Percentiles rank a stretch among this genome's conserved stretches.
Conservation (phyloP, 768 basidiomycete genomes). For the Kwoniella europaea region DNA sequence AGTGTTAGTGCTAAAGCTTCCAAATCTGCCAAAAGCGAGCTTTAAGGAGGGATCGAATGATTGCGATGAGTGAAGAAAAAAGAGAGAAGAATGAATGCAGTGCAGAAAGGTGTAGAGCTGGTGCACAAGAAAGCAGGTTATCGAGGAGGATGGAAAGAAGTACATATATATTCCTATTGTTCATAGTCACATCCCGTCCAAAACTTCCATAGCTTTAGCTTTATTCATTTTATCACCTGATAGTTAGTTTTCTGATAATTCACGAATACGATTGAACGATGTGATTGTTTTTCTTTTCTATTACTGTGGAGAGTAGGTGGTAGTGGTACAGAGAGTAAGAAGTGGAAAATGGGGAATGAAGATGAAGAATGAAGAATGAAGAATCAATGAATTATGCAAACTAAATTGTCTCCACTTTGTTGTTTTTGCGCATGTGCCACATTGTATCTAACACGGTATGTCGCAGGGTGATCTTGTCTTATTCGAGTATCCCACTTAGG, state of each 20-base stretch:
- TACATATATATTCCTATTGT: conserved; percentile 6
- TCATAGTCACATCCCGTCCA: not conserved
- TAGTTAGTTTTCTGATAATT: not conserved
- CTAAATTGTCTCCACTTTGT: not conserved
- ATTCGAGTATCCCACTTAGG: not conserved
- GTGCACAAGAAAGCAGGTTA: not conserved
- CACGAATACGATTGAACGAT: conserved; percentile 8
- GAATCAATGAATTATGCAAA: not conserved
- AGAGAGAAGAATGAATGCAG: not conserved
- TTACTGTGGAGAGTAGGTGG: not conserved
- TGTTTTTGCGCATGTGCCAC: not conserved
- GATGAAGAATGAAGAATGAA: not conserved
- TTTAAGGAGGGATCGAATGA: conserved; percentile 32
- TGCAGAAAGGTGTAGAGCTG: not conserved
- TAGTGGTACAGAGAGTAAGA: not conserved
- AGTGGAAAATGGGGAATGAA: not conserved
- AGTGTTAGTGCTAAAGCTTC: conserved; percentile 50
- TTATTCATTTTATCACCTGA: not conserved
- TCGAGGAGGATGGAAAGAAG: not conserved
- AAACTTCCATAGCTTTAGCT: not conserved
- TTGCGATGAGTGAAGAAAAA: not conserved
- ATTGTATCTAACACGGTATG: not conserved
- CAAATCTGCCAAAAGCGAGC: conserved; percentile 54
- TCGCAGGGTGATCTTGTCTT: not conserved
- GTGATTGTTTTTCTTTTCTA: not conserved